Evolutionary conservation across 2,329 filamentous ascomycete species (phyloP), one percentile per base, ranked within the genome.

Genomic region (Ophiostoma perfectum): DNA sequence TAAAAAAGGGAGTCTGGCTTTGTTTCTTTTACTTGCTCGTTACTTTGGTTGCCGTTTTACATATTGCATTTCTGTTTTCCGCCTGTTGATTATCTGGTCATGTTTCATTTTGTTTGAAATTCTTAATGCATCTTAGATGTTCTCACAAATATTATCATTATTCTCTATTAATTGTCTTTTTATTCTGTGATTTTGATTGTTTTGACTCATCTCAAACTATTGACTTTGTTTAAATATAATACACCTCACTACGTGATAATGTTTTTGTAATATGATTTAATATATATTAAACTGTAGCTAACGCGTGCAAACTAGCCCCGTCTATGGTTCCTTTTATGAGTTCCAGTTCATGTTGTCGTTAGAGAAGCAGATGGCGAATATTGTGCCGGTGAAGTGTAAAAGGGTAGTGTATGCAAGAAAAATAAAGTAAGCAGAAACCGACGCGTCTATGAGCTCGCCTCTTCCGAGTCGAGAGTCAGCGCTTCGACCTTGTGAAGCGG

Each of bases 401-500:
- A 4, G 14, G 49, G 49, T 55, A 27, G 27, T 55, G 49, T 47
- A n/a, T 52, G 14, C 2, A 38, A 16, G 11, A 47, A 27, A 67
- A 12, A 58, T 27, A 44, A 1, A 11, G 1, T 55, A 8, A 45
- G 2, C 14, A 65, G n/a, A 36, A 45, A 6, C 42, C 52, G 7
- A 3, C 14, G 27, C 12, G 42, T 39, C 44, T 55, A 55, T 27
- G 49, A 27, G 27, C 27, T 27, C 27, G 27, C 27, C 27, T 27
- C 2, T 5, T 63, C 41, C 9, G 36, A 5, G 27, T 67, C 18
- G 8, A 66, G n/a, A 16, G 66, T 7, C 38, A 68, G 47, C 39
- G 55, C 66, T 42, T 70, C 66, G 2, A 67, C 64, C 49, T 65
- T 67, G 11, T 69, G 68, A 36, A 67, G 27, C 1, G 70, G 68